Evolutionary conservation across 164 flowering plant genomes (phyloP), one percentile per base, ranked within the genome.

Genomic region (Chimonanthus salicifolius): DNA sequence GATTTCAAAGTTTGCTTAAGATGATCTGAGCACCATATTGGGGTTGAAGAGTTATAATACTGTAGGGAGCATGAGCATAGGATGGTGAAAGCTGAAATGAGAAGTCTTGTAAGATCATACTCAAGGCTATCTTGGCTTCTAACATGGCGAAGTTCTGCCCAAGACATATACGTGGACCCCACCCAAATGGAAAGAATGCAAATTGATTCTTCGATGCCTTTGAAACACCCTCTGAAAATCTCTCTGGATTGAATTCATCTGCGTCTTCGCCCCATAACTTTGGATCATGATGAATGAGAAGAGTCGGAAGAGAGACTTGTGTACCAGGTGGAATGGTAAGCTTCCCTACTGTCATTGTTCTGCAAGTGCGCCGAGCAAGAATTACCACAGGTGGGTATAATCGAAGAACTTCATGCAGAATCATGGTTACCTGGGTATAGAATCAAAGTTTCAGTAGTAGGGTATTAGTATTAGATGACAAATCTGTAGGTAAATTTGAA

Each of bases 81-180:
- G 33, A 33, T 33, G 33, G 33, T 33, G 33, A 33, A 33, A 33
- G 33, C 33, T 0, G 33, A 33, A 33, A 33, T 33, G 33, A 33
- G 72, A 70, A 70, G 2, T 46, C 15, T 51, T 70, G 72, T 33
- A 70, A 48, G 64, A 70, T 51, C 72, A 70, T 70, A 64, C 63
- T 44, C 62, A 70, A 33, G 10, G 54, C 72, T 44, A 70, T 15
- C 64, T 51, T 70, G 44, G 62, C 46, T 45, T 70, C 63, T 2
- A 54, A 51, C 47, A 70, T 51, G 44, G 72, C 62, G 8, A 51
- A 54, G 62, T 70, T 70, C 64, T 70, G 72, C 44, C 72, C 72
- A 21, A 70, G 10, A 48, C 72, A 70, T 21, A 70, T 54, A 16
- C 63, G 20, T 6, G 72, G 62, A 3, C 72, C 72, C 63, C 51